Percentiles rank a stretch among this genome's conserved stretches.
Conservation (phyloP, 148 eudicot species). For the Pharnaceum exiguum region DNA sequence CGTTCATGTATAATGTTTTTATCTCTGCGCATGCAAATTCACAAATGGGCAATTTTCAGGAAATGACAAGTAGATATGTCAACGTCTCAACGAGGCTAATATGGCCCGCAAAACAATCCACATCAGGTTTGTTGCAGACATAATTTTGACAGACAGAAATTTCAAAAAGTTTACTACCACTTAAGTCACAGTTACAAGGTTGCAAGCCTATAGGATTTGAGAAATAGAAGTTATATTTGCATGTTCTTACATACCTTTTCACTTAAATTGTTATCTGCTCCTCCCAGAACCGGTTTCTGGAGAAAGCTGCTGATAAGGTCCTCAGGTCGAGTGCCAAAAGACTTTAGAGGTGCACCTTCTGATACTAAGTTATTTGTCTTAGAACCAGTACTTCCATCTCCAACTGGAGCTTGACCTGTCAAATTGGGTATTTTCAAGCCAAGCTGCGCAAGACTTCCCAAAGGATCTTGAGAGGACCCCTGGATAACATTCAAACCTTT, state of each 20-base stretch:
- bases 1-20: too few relatives aligned
- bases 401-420: conserved; percentile 21
- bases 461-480: conserved; percentile 40
- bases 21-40: too few relatives aligned
- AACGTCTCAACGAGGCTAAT: too few relatives aligned
- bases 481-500: conserved; percentile 33
- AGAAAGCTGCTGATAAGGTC: conserved; percentile 54
- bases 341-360: conserved; percentile 28
- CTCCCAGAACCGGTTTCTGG: conserved; percentile 55
- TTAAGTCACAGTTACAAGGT: too few relatives aligned
- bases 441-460: conserved; percentile 37
- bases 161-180: too few relatives aligned
- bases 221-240: background rate
- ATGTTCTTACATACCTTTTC: conserved; percentile 34
- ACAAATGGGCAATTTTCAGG: too few relatives aligned
- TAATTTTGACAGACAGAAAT: too few relatives aligned
- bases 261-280: conserved; percentile 26
- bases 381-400: conserved; percentile 17
- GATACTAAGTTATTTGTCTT: conserved; percentile 27
- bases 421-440: conserved; percentile 27
- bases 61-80: too few relatives aligned
- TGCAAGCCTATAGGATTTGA: too few relatives aligned
- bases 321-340: conserved; percentile 53
- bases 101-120: too few relatives aligned
- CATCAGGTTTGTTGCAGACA: too few relatives aligned